Evolutionary conservation across 2,329 filamentous ascomycete genomes (phyloP).

Genomic region (Nannizziopsis barbatae): DNA sequence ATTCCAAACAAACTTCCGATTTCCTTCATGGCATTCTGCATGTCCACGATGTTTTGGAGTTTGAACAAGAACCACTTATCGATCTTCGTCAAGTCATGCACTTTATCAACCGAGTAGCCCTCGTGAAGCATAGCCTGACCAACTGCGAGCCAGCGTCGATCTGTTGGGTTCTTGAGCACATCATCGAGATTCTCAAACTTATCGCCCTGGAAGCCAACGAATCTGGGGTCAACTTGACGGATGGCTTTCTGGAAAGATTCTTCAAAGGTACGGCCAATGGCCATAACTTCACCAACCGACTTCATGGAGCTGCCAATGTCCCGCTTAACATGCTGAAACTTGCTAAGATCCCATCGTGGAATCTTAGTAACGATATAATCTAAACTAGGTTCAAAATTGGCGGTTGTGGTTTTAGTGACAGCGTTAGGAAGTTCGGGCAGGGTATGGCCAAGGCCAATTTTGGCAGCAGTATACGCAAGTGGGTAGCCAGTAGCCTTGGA

Average conservation of each 20-base stretch:
- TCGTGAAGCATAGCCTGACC: conserved; percentile 97
- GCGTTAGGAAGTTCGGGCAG: conserved; percentile 93
- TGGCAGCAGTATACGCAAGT: conserved; percentile 91
- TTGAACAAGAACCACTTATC: conserved; percentile 99
- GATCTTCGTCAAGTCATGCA: conserved; percentile 94
- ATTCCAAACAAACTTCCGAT: conserved; percentile 72
- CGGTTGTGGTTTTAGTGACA: conserved; percentile 95
- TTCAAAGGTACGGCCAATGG: conserved; percentile 95
- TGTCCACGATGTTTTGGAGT: conserved; percentile 92
- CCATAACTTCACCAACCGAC: conserved; percentile 98
- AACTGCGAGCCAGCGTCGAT: conserved; percentile 93
- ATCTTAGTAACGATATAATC: conserved; percentile 99
- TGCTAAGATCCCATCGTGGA: conserved; percentile 92
- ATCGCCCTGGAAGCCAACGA: conserved; percentile 86
- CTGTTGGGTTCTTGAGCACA: conserved; percentile 81
- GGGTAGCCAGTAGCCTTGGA: conserved; percentile 98
- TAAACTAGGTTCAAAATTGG: conserved; percentile 94
- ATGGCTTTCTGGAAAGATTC: conserved; percentile 99
- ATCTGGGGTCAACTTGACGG: conserved; percentile 87
- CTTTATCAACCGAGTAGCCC: conserved; percentile 79
- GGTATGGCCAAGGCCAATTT: conserved; percentile 93
- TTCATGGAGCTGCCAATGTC: conserved; percentile 98
- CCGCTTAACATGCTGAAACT: conserved; percentile 97
- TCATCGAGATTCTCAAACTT: conserved; percentile 88
- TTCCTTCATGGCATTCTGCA: conserved; percentile 71